Percentiles rank a stretch among this genome's conserved stretches.
These are phyloP conservation scores for Solanum hybrid DNA, from an alignment of 305 asterid genomes.

Conservation along the genomic window DNA sequence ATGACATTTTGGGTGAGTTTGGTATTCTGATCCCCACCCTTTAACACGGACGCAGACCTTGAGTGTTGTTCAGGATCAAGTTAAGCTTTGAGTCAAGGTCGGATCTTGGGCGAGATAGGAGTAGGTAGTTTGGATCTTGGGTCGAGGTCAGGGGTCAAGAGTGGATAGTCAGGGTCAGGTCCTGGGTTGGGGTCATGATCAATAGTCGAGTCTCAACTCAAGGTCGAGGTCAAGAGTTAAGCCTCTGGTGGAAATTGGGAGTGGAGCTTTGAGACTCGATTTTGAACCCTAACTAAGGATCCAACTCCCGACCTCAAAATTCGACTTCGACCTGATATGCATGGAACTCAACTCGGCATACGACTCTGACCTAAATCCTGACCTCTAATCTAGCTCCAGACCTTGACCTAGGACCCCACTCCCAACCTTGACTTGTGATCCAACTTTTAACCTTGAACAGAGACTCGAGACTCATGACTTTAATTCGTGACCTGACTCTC, in stretches of 20 bases:
- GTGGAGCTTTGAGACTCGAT: no score
- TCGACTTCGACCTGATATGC: accelerated
- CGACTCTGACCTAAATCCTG: background rate
- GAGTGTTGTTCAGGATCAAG: no score
- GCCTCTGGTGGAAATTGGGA: background rate
- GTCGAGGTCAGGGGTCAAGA: background rate
- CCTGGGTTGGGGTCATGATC: background rate
- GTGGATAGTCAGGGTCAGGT: no score
- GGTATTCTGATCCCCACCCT: no score
- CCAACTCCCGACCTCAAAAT: no score
- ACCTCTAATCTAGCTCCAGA: background rate
- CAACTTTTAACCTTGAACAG: background rate
- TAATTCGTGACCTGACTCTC: background rate
- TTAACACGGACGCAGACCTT: no score
- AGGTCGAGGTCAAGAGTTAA: background rate
- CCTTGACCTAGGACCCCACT: background rate
- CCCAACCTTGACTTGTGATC: background rate
- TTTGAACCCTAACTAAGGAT: background rate
- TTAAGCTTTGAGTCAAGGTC: no score
- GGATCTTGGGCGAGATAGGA: no score
- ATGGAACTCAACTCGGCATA: background rate
- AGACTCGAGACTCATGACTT: background rate
- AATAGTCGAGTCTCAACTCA: background rate
- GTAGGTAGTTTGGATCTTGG: no score
- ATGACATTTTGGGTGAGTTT: no score